Percentiles rank a stretch among this genome's conserved stretches.
Evolutionary conservation across 208 protist species (phyloP).

Genomic region (Vickermania spadyakhi): DNA sequence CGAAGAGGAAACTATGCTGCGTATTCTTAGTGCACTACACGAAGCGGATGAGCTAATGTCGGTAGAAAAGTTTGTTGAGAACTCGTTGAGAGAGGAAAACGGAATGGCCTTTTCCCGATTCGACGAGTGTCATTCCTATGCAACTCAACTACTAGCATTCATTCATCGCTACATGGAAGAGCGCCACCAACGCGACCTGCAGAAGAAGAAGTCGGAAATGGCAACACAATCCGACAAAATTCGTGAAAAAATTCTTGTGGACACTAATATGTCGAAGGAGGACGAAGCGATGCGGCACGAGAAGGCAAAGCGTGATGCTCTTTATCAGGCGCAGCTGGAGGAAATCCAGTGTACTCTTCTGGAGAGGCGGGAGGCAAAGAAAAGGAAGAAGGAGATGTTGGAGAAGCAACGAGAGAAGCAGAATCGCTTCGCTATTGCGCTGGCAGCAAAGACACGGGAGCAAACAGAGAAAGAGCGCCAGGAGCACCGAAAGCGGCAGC

Average conservation of each 20-base stretch:
- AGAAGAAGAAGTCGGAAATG: neutral
- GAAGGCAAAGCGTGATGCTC: neutral
- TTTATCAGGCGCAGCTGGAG: neutral
- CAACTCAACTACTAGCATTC: neutral
- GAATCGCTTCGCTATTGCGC: neutral
- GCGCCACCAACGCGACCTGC: neutral
- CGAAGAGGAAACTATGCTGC: too few relatives aligned
- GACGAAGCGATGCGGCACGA: neutral
- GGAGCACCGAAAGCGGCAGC: neutral
- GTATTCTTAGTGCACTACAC: neutral
- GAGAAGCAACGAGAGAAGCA: neutral
- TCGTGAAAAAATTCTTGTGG: neutral
- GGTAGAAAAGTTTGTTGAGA: neutral
- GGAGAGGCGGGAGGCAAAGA: slow-evolving; percentile 9
- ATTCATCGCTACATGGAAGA: neutral
- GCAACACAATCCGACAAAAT: neutral
- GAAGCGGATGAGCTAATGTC: neutral
- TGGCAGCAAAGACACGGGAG: neutral
- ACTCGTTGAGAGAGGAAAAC: too few relatives aligned
- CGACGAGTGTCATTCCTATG: too few relatives aligned
- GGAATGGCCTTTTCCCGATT: too few relatives aligned
- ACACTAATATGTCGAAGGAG: neutral
- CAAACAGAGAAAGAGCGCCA: neutral
- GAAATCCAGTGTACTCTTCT: slow-evolving; percentile 3
- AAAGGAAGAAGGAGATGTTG: slow-evolving; percentile 14